Conservation (phyloP, 2,329 filamentous ascomycete genomes). For the Cadophora malorum region DNA sequence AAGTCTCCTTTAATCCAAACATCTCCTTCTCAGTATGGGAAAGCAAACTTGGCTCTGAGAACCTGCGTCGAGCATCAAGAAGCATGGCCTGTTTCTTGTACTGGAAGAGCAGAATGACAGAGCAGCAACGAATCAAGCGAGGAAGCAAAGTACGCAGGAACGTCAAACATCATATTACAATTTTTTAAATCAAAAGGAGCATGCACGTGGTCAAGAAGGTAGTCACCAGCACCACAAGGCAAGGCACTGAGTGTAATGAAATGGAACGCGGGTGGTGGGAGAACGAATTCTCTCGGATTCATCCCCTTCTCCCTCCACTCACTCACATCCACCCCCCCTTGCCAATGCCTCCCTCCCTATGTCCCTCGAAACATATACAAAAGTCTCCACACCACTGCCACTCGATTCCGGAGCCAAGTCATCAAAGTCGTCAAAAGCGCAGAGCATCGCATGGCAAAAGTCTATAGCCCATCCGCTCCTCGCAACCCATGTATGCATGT, state of each 20-base stretch:
- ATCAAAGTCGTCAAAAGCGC: conserved; percentile 14
- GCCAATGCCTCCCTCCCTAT: background rate
- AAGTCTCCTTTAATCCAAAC: no score
- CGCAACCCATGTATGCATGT: background rate
- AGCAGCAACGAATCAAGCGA: background rate
- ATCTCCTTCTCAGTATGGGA: no score
- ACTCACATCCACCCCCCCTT: no score
- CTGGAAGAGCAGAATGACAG: no score
- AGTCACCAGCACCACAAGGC: background rate
- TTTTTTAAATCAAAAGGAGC: background rate
- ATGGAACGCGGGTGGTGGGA: background rate
- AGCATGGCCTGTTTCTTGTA: no score
- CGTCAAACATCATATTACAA: conserved; percentile 9
- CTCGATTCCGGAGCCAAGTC: conserved; percentile 6
- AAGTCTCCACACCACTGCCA: background rate
- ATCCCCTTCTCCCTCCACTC: background rate
- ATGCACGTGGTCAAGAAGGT: background rate
- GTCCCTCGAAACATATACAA: conserved; percentile 16
- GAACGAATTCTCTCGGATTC: background rate
- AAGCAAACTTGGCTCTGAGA: background rate
- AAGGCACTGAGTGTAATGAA: background rate
- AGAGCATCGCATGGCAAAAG: conserved; percentile 8
- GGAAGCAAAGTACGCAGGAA: background rate
- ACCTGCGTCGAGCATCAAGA: no score
- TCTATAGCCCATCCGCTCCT: conserved; percentile 9